Evolutionary conservation across 306 rosid genomes (phyloP), one percentile per base, ranked within the genome.

Genomic region (Inga laurina): DNA sequence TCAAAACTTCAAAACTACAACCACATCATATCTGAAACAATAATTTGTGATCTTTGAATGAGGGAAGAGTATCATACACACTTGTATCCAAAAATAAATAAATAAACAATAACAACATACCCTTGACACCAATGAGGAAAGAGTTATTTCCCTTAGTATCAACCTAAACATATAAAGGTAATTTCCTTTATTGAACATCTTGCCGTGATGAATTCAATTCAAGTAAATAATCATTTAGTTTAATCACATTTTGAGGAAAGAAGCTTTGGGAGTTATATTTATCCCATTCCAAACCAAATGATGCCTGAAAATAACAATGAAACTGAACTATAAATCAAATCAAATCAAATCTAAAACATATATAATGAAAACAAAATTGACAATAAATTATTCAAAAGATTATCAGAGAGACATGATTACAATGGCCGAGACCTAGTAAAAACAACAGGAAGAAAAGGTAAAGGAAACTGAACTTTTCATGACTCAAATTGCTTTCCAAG

Each of bases 401-500:
- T 75, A 67, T 41, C 86, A 79, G 87, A 75, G 62, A 72, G 34
- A 61, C 57, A 76, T 76, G 76, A 79, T 61, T 76, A 70, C 76
- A 74, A 49, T 66, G 73, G 86, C 87, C 11, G 72, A 79, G 80
- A 65, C 57, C 46, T 32, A 61, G 52, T 84, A 85, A 44, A 52
- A 44, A 45, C 54, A 10, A 81, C 71, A 79, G 74, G 82, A 82
- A 71, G 82, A 22, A 70, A 71, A 79, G 82, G 84, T 81, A 82
- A 49, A 76, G 87, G 76, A 77, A 85, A 61, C 45, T 35, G 79
- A 80, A 77, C 88, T 75, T 62, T 82, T 78, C 80, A 57, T 56
- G 32, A 87, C 90, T 83, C 91, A 59, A 74, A 76, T 30, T 67
- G 81, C 85, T 82, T 74, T 71, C 84, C 82, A 82, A 46, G 70